Base-by-base conservation (phyloP, 2,329 filamentous ascomycete genomes). In the Cladosporium sp. region DNA sequence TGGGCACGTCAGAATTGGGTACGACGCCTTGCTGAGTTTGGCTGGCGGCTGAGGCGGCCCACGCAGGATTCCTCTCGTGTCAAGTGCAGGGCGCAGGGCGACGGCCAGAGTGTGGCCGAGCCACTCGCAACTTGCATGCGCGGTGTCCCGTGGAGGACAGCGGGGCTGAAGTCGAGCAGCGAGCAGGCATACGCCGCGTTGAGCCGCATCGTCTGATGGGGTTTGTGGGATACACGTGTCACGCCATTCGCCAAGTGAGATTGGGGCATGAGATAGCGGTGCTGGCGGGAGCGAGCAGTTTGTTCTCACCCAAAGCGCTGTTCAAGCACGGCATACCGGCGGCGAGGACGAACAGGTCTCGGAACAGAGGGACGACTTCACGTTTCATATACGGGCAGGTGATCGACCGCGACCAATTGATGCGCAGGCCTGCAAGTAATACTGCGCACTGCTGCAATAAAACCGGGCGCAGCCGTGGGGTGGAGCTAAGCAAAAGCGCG, bases 321-420 rank as follows among this genome's bases (percentile, higher is more conserved):
- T 6, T 7, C 36, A 39, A 19, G 7, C 7, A 39, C 6, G 17
- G 36, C 17, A n/a, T n/a, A n/a, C n/a, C n/a, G n/a, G n/a, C n/a
- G n/a, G n/a, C n/a, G 36, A 39, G 20, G 13, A 39, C 48, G 34
- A 51, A 17, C 47, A 50, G 15, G 20, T 37, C 20, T 19, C 48
- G 32, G 19, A n/a, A 17, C 13, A 34, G 17, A 40, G 12, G 20
- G 35, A 13, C 37, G 37, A 19, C 52, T 35, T 45, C 52, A 55
- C 52, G 52, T 55, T 55, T 55, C 52, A 55, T 40, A 32, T 25
- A 17, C 32, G 12, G 10, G 19, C 51, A 54, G 40, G 17, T 28
- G 32, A 47, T 47, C 40, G 32, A 55, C 36, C 25, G 40, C 52
- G 9, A n/a, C 51, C 52, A 55, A 55, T 55, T 24, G 36, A 39